phyloP scores from a whole-genome alignment of 805 yeast genomes.

The Candida taoyuanica region DNA sequence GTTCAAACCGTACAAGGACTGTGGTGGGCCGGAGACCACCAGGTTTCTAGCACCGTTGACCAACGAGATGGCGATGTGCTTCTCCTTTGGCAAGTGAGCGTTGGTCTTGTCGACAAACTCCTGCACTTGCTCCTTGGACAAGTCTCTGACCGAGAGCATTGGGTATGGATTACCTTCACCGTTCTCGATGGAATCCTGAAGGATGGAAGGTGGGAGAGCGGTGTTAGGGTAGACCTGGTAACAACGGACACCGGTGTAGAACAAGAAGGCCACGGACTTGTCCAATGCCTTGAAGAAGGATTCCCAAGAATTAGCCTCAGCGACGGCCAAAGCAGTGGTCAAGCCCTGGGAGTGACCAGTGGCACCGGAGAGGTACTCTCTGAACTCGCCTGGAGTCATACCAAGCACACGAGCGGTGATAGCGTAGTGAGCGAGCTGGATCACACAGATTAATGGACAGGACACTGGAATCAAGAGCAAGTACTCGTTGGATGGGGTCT shows the following conservation, averaged over 20 bases:
- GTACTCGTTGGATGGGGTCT: conserved; percentile 87
- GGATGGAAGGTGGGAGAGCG: conserved; percentile 86
- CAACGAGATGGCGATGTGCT: conserved; percentile 85
- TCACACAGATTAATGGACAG: conserved; percentile 95
- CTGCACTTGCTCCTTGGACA: conserved; percentile 76
- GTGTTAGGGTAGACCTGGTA: conserved; percentile 89
- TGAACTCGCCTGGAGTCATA: conserved; percentile 82
- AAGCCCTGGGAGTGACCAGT: conserved; percentile 92
- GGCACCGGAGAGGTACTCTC: conserved; percentile 63
- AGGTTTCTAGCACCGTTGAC: conserved; percentile 93
- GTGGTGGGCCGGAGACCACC: conserved; percentile 98
- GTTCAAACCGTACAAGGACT: conserved; percentile 93
- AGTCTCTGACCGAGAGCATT: conserved; percentile 91
- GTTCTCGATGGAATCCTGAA: conserved; percentile 86
- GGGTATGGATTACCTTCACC: conserved; percentile 98
- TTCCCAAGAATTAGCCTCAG: conserved; percentile 80
- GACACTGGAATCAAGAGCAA: conserved; percentile 88
- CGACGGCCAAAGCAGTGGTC: conserved; percentile 88
- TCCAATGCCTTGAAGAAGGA: conserved; percentile 66
- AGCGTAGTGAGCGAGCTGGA: conserved; percentile 91
- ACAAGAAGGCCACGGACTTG: conserved; percentile 79
- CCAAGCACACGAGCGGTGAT: conserved; percentile 83
- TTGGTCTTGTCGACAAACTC: conserved; percentile 79
- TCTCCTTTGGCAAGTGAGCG: conserved; percentile 86
- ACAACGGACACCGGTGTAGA: conserved; percentile 92